A percentile compares a stretch with the other conserved stretches of the same genome.
These are phyloP conservation scores for Pleoardoris graminearum DNA, from an alignment of 2,329 filamentous ascomycete genomes.

Conservation along the genomic window DNA sequence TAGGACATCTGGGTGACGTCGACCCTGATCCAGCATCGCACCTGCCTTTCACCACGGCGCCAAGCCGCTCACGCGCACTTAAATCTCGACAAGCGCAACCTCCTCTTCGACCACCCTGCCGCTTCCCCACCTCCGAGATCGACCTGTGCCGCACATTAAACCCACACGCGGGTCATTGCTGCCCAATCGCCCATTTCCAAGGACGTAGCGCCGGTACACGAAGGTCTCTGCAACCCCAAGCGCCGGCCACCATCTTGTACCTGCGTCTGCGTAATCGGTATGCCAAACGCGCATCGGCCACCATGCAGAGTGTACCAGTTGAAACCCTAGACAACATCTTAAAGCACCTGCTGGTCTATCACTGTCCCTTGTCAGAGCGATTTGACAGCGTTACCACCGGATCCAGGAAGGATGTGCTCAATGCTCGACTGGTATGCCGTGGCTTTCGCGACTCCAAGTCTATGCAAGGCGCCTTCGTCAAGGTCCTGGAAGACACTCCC, in stretches of 20 bases:
- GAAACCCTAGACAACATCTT: conserved; percentile 14
- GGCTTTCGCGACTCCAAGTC: conserved; percentile 6
- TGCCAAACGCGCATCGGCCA: neutral
- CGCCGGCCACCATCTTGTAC: neutral
- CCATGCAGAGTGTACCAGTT: conserved; percentile 12
- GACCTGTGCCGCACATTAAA: neutral
- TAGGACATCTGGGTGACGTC: neutral
- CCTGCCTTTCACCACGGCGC: neutral
- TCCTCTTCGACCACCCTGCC: neutral
- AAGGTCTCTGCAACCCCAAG: neutral
- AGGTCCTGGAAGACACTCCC: conserved; percentile 11
- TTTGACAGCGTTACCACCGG: conserved; percentile 8
- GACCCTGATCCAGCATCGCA: neutral
- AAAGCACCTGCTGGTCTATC: conserved; percentile 1
- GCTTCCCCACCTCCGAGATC: neutral
- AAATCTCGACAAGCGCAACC: neutral
- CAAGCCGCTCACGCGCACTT: neutral
- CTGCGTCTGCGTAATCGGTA: neutral
- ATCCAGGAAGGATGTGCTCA: conserved; percentile 8
- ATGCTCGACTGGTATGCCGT: conserved; percentile 7
- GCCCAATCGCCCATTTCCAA: neutral
- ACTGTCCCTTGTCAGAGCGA: conserved; percentile 10
- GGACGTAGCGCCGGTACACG: neutral
- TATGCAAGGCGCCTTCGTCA: conserved; percentile 4
- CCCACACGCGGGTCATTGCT: neutral